phyloP scores from a whole-genome alignment of 2,329 filamentous ascomycete genomes.

The Sporothrix globosa region DNA sequence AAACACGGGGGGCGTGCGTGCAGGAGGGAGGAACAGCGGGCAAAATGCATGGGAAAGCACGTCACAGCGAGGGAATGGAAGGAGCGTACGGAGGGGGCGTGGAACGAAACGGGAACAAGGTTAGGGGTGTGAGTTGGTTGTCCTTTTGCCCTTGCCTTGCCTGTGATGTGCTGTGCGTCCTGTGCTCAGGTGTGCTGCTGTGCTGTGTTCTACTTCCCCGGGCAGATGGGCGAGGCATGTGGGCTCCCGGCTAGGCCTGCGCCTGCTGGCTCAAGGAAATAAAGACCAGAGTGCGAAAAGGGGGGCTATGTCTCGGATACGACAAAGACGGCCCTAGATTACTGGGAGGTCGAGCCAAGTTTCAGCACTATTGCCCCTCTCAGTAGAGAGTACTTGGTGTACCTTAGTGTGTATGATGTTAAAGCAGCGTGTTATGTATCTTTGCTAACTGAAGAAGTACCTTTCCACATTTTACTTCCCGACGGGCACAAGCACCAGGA shows the following conservation, averaged over 20 bases:
- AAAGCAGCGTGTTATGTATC: background rate
- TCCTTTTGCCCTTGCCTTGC: background rate
- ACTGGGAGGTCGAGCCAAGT: slow-evolving; percentile 34
- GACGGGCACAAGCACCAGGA: background rate
- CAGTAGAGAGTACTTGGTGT: slow-evolving; percentile 29
- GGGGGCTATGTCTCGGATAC: no score
- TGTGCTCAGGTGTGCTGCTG: slow-evolving; percentile 27
- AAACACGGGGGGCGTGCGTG: slow-evolving; percentile 13
- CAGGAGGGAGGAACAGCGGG: background rate
- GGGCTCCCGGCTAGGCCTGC: background rate
- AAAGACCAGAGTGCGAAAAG: background rate
- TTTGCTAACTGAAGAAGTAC: background rate
- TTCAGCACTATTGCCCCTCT: slow-evolving; percentile 33
- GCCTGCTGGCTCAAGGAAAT: background rate
- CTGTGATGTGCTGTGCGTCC: slow-evolving; percentile 15
- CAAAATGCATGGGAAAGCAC: background rate
- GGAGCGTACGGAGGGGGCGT: slow-evolving; percentile 4
- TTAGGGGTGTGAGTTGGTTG: background rate
- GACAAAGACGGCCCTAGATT: slow-evolving; percentile 20
- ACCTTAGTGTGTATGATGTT: background rate
- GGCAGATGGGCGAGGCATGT: background rate
- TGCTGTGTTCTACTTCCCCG: slow-evolving; percentile 15
- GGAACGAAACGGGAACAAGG: slow-evolving; percentile 8
- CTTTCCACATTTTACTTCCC: slow-evolving; percentile 10
- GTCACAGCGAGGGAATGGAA: background rate